Conservation (phyloP, 371 early-diverging fungal species). For the Racocetra persica region DNA sequence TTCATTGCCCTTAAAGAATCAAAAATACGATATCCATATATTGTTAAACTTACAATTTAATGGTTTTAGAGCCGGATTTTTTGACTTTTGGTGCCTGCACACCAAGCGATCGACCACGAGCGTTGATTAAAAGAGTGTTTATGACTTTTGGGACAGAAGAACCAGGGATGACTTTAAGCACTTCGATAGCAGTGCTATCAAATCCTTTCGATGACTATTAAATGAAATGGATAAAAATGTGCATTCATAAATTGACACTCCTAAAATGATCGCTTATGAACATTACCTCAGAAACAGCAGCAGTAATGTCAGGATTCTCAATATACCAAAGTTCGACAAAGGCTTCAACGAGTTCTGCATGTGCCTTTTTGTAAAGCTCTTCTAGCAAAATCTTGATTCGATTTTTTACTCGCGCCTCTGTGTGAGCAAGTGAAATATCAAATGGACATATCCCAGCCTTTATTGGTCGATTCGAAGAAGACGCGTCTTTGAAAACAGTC, state of each 20-base stretch:
- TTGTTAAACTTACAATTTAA: slow-evolving; percentile 63
- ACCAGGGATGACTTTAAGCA: slow-evolving; percentile 60
- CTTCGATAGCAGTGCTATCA: slow-evolving; percentile 57
- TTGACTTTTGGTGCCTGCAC: slow-evolving; percentile 49
- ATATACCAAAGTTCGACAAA: slow-evolving; percentile 68
- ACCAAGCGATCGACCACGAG: slow-evolving; percentile 62
- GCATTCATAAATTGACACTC: not conserved
- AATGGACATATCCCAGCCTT: slow-evolving; percentile 8
- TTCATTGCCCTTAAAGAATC: not conserved
- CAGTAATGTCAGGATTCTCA: slow-evolving; percentile 60
- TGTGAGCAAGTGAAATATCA: slow-evolving; percentile 49
- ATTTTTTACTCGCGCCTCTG: slow-evolving; percentile 59
- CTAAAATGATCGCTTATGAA: not conserved
- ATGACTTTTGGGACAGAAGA: slow-evolving; percentile 64
- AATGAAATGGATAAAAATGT: not conserved
- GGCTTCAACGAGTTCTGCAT: slow-evolving; percentile 68
- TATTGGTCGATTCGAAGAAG: not conserved
- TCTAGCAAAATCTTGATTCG: slow-evolving; percentile 64
- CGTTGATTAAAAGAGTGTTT: slow-evolving; percentile 61
- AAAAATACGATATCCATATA: not conserved
- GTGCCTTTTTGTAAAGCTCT: slow-evolving; percentile 62
- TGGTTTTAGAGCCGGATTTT: slow-evolving; percentile 56
- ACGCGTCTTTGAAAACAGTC: slow-evolving; percentile 14
- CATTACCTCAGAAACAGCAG: not conserved
- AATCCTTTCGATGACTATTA: not conserved